Evolutionary conservation across 257 asterid genomes (phyloP), one percentile per base, ranked within the genome.

Genomic region (Nicotiana noctiflora): DNA sequence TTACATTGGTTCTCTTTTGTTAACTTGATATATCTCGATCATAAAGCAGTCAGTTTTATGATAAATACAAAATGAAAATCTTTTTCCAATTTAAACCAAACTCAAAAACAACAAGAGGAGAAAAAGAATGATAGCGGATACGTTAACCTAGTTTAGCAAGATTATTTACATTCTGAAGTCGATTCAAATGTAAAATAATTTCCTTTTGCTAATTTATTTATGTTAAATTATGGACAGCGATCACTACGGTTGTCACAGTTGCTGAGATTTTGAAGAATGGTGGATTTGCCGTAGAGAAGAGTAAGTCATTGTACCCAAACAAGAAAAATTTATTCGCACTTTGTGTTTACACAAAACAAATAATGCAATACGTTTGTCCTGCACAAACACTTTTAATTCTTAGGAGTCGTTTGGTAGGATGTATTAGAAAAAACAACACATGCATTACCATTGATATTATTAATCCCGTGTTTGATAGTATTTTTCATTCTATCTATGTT

Each of bases 231-330:
- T n/a, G 12, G 78, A 65, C 92, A 94, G 98, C 98, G 14, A 94
- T 94, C 85, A 94, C 98, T 49, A 93, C 97, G 53, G 98, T 94
- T 27, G 98, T 94, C 51, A 94, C 98, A 40, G 89, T 94, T 59
- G 90, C 97, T 37, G 97, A 94, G 88, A 94, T 94, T 82, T 87
- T 94, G 80, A 94, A 94, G 93, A 93, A 93, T 55, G 91, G 90
- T 84, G 98, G 98, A 57, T 93, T 91, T 65, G 98, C 94, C 5
- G 86, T 83, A 23, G 97, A 90, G 88, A 94, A 94, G 87, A 90
- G 98, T 94, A 91, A 77, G n/a, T n/a, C n/a, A n/a, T n/a, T n/a
- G n/a, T n/a, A n/a, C n/a, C n/a, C n/a, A n/a, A n/a, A n/a, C n/a
- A n/a, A n/a, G n/a, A n/a, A n/a, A n/a, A n/a, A n/a, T n/a, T n/a